Evolutionary conservation across 2,329 filamentous ascomycete species (phyloP), one percentile per base, ranked within the genome.

Genomic region (Calonectria leucothoes): DNA sequence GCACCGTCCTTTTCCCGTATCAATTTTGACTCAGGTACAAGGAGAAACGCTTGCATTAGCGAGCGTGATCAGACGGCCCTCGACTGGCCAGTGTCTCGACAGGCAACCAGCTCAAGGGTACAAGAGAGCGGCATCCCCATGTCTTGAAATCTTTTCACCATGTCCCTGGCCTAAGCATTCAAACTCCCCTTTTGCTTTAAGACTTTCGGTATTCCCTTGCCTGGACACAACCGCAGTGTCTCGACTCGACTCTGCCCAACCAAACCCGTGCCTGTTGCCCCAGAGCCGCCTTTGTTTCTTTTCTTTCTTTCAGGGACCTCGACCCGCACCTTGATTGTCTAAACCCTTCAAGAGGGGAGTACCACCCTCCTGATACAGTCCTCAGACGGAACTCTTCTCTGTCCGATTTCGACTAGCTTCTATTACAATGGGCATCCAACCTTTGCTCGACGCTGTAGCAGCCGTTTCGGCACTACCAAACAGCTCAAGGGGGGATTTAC

Each of bases 1-100:
- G 76, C 76, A 57, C 78, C 72, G 74, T 77, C 73, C 75, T 79
- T 74, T 75, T 79, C 74, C 77, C 66, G 66, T 76, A 78, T 81
- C 77, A 80, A 72, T 76, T 75, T 77, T 77, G 76, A 81, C 77
- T 79, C 78, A 82, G 81, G 79, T 80, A 81, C 81, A 77, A 73
- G 77, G 77, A 77, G 78, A 75, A 77, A 64, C 27, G 72, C 72
- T 74, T 79, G 79, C 76, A 75, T 78, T 80, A 74, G 81, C 71
- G 63, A 48, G 59, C 71, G 68, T 72, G 69, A 79, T 72, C 68
- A 77, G 77, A 75, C 70, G 71, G 70, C 61, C 66, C 66, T 75
- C 73, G 74, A 59, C 71, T 73, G 65, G 11, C 74, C 72, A 74
- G 76, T 76, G 78, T 78, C 76, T 80, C 71, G 71, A 80, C 78